Percentiles rank a stretch among this genome's conserved stretches.
Conservation (phyloP, 371 early-diverging fungal genomes). For the Smittium culicis region DNA sequence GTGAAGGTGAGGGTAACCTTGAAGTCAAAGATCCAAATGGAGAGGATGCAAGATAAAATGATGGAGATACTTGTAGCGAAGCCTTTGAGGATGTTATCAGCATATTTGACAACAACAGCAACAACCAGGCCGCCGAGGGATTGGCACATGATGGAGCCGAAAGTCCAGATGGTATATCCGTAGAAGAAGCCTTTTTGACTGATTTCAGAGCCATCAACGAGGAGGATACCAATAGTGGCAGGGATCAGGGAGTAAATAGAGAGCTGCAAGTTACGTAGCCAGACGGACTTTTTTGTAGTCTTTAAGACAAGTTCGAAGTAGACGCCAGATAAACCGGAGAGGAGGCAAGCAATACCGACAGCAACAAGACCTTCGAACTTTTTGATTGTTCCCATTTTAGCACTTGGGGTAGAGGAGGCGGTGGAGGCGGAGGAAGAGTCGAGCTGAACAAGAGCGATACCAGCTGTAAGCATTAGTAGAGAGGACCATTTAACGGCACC, state of each 20-base stretch:
- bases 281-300: slow-evolving; percentile 50
- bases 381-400: slow-evolving; percentile 14
- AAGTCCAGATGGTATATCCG: slow-evolving; percentile 66
- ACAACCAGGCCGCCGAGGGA: slow-evolving; percentile 87
- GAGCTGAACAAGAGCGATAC: slow-evolving; percentile 74
- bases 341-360: slow-evolving; percentile 64
- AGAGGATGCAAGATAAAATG: slow-evolving; percentile 61
- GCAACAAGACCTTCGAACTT: slow-evolving; percentile 51
- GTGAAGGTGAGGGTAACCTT: slow-evolving; percentile 55
- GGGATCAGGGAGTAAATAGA: slow-evolving; percentile 55
- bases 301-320: slow-evolving; percentile 92
- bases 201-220: slow-evolving; percentile 63
- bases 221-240: slow-evolving; percentile 44
- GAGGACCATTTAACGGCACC: slow-evolving; percentile 65
- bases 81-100: slow-evolving; percentile 92
- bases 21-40: slow-evolving; percentile 61
- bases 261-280: slow-evolving; percentile 82
- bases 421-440: slow-evolving; percentile 6
- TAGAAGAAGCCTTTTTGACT: slow-evolving; percentile 69
- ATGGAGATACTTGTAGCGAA: slow-evolving; percentile 92
- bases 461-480: slow-evolving; percentile 63
- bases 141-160: slow-evolving; percentile 66
- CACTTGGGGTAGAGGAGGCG: background rate
- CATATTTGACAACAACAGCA: slow-evolving; percentile 87
- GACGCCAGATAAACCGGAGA: slow-evolving; percentile 90